Evolutionary conservation across 371 early-diverging fungal genomes (phyloP).

Genomic region (Massospora cicadina): DNA sequence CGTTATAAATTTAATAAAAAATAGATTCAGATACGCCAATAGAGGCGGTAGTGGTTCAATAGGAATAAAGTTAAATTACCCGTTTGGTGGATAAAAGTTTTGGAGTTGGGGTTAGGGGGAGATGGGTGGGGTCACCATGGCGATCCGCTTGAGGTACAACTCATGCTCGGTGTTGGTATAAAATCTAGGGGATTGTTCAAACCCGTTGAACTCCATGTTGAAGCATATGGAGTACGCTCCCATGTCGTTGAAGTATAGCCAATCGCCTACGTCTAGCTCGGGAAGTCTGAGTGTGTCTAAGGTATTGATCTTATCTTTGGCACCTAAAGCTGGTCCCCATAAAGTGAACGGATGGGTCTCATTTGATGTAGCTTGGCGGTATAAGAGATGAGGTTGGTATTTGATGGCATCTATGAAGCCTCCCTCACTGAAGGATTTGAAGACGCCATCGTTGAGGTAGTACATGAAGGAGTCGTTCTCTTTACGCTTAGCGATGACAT

Average conservation of each 20-base stretch:
- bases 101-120: too few species aligned
- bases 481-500: slow-evolving; percentile 72
- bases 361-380: slow-evolving; percentile 10
- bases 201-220: slow-evolving; percentile 82
- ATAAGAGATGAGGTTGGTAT: slow-evolving; percentile 16
- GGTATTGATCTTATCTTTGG: slow-evolving; percentile 79
- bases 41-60: too few species aligned
- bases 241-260: slow-evolving; percentile 90
- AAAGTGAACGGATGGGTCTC: slow-evolving; percentile 38
- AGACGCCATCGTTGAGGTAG: slow-evolving; percentile 96
- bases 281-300: slow-evolving; percentile 39
- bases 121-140: too few species aligned
- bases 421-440: slow-evolving; percentile 93
- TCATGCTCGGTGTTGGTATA: slow-evolving; percentile 59
- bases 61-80: too few species aligned
- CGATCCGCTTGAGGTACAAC: background rate
- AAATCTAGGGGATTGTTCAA: slow-evolving; percentile 57
- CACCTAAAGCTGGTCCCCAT: slow-evolving; percentile 98
- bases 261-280: slow-evolving; percentile 81
- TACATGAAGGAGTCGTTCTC: slow-evolving; percentile 37
- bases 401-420: slow-evolving; percentile 85
- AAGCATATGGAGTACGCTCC: slow-evolving; percentile 91
- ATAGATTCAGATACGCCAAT: too few species aligned
- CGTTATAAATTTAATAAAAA: too few species aligned
- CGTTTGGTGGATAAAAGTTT: too few species aligned